Conservation (phyloP, 805 yeast species). For the Jamesozyma spencerorum region DNA sequence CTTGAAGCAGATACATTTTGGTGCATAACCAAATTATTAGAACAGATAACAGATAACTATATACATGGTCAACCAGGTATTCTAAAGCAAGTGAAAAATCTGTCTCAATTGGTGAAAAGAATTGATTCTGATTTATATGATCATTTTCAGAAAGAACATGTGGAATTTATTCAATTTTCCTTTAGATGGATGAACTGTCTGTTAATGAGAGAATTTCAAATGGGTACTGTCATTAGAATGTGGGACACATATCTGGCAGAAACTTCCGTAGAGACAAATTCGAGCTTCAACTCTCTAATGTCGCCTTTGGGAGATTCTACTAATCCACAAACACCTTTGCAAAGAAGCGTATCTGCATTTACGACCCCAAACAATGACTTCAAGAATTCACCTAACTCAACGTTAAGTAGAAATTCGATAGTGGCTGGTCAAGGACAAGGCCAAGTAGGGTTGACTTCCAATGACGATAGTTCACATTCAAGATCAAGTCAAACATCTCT, state of each 20-base stretch:
- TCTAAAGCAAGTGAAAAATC: conserved; percentile 75
- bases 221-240: conserved; percentile 77
- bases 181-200: conserved; percentile 99
- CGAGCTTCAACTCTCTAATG: background rate
- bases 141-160: conserved; percentile 71
- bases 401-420: background rate
- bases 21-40: conserved; percentile 86
- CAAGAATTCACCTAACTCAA: conserved; percentile 4
- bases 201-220: conserved; percentile 83
- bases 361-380: conserved; percentile 9
- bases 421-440: background rate
- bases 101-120: conserved; percentile 66
- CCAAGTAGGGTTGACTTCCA: conserved; percentile 1
- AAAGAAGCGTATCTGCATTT: conserved; percentile 13
- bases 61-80: conserved; percentile 98
- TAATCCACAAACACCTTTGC: conserved; percentile 21
- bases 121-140: conserved; percentile 65
- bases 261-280: conserved; percentile 36
- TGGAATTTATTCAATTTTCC: conserved; percentile 92
- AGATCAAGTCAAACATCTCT: conserved; percentile 31
- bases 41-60: conserved; percentile 92
- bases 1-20: conserved; percentile 96
- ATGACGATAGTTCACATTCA: conserved; percentile 8
- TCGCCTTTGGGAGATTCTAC: conserved; percentile 10
- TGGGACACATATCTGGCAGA: conserved; percentile 93